Base-by-base conservation (phyloP, 208 protist species). In the Porcisia hertigi region DNA sequence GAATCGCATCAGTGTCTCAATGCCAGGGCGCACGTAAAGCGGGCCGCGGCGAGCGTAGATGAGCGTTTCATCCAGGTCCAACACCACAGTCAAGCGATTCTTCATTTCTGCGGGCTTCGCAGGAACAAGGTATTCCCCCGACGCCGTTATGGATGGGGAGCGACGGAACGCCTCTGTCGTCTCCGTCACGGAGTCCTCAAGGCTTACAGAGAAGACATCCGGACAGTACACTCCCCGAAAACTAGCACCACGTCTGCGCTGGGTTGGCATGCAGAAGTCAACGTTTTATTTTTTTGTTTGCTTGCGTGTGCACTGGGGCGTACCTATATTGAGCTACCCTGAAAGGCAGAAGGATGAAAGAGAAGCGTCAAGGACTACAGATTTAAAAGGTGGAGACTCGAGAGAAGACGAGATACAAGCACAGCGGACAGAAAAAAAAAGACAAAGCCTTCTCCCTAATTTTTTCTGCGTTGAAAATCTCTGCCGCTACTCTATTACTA, bases 31-130 rank as follows among this genome's bases (percentile, higher is more conserved):
- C 5, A 95, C 95, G 80, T 97, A 98, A 39, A 98, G 90, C 1
- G 95, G 90, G 0, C 91, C 92, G 25, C 94, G 87, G 18, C 93
- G 86, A 20, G 90, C 93, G 73, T 97, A 97, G 36, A 98, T 88
- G 52, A 98, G 87, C 36, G 95, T 98, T 74, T 98, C 95, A 69
- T 98, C 95, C 30, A 98, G 88, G 84, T 98, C 95, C 14, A 98
- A 76, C 25, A 98, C 95, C n/a, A 97, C 92, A 0, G 92, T 97
- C 63, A 97, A 79, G n/a, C 88, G 83, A 57, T 87, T 80, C 59
- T 77, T 62, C 1, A 87, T 65, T 39, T 75, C 70, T 14, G 59
- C 52, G n/a, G 80, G 74, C 75, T 94, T 94, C 25, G 93, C 84
- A 9, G 90, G 88, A 16, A 97, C 84, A 47, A 96, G 82, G 54